Conservation (phyloP, 345 rosid species). For the Pistacia atlantica region DNA sequence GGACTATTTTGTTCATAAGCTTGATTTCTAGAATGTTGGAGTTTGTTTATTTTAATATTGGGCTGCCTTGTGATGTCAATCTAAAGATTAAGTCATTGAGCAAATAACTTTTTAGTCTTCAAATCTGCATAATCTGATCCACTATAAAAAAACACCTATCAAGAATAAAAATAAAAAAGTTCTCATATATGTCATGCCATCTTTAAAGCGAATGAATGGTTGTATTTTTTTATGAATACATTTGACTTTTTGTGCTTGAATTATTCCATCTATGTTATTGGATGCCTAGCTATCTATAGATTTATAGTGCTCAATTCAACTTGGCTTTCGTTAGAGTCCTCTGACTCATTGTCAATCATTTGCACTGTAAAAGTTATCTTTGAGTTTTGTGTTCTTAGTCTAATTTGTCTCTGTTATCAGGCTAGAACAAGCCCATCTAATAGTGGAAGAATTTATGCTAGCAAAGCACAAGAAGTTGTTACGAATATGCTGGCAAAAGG, state of each 20-base stretch:
- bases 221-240: no score
- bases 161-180: no score
- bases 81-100: constrained; percentile 4
- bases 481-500: constrained; percentile 81
- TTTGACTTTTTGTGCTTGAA: not conserved
- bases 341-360: not conserved
- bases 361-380: constrained; percentile 6
- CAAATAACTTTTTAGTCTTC: not conserved
- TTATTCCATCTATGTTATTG: not conserved
- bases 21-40: not conserved
- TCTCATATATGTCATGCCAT: not conserved
- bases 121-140: not conserved
- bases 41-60: not conserved
- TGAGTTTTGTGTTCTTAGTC: not conserved
- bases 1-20: constrained; percentile 9
- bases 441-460: constrained; percentile 70
- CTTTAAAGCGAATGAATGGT: no score
- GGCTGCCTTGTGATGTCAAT: not conserved
- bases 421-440: constrained; percentile 44
- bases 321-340: not conserved
- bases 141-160: not conserved
- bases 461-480: constrained; percentile 86
- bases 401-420: constrained; percentile 41
- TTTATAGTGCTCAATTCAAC: not conserved
- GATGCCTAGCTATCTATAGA: constrained; percentile 5